Base-by-base conservation (phyloP, 1,284 basidiomycete species). In the Sporisorium graminicola region DNA sequence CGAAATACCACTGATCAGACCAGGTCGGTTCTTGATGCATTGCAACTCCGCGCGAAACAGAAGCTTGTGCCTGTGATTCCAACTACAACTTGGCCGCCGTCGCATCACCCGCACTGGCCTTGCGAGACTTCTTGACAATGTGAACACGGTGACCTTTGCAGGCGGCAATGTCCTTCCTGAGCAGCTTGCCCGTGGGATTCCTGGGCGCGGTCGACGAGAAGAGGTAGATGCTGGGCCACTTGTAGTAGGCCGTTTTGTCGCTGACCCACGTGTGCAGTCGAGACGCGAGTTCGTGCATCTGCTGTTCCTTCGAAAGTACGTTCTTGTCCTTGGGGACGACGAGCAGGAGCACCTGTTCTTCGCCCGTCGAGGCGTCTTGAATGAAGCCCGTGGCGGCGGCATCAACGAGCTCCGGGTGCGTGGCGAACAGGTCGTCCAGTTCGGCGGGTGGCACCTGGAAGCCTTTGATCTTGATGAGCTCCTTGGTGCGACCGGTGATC, bases 401-500 rank as follows among this genome's bases (percentile, higher is more conserved):
- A 54, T 79, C 78, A 18, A 70, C 58, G 20, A 78, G 26, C 22
- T 65, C 62, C 5, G 73, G 61, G 53, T 75, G 78, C 7, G 75
- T 69, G 0, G 63, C 69, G 22, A 77, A 73, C 13, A 78, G 52
- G 43, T 67, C 71, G 59, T 82, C 80, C 4, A 82, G 69, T 53
- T 82, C 80, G 37, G 63, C 70, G 13, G 80, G 80, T 2, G 76
- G 63, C 2, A 80, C 78, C 55, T 82, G 80, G 76, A 82, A 82
- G 0, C 80, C 78, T 43, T 74, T 74, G 26, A 78, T 72, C 57
- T 75, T 79, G 67, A 78, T 77, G 20, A 80, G 52, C 44, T 79
- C 79, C 63, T 82, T 82, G 9, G 70, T 78, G 0, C 80, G 53
- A 22, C 80, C 80, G 5, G 74, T 79, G 62, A 82, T 80, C 80